Percentiles rank a stretch among this genome's conserved stretches.
phyloP scores from a whole-genome alignment of 805 yeast species.

The Saccharomycopsis javanensis region DNA sequence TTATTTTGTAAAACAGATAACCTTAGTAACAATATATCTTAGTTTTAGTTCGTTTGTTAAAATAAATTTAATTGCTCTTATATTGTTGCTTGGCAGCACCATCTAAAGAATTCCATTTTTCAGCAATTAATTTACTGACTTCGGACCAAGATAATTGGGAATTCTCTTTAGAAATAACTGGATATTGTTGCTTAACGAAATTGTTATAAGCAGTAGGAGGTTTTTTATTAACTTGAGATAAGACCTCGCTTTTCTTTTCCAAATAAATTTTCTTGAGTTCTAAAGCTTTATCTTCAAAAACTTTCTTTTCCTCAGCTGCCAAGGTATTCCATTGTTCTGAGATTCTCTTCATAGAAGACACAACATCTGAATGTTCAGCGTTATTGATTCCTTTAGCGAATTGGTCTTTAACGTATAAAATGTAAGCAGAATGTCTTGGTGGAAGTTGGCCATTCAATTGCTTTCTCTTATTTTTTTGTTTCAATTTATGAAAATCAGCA shows the following conservation, averaged over 20 bases:
- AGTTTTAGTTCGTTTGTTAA: no score
- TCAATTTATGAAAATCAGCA: neutral
- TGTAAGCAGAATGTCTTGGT: constrained; percentile 6
- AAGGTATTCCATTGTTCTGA: constrained; percentile 11
- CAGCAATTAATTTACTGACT: neutral
- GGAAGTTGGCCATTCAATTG: constrained; percentile 9
- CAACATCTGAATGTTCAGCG: neutral
- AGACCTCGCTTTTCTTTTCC: constrained; percentile 10
- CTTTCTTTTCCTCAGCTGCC: constrained; percentile 8
- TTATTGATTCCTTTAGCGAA: neutral
- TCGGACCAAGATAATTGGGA: neutral
- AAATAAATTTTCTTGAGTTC: constrained; percentile 4
- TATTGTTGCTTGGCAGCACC: neutral
- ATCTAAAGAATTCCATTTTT: constrained; percentile 3
- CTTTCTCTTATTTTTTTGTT: constrained; percentile 2
- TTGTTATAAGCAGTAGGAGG: neutral
- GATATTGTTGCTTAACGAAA: constrained; percentile 4
- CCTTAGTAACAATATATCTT: neutral
- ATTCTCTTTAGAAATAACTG: neutral
- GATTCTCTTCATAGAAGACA: neutral
- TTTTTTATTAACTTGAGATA: neutral
- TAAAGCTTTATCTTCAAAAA: constrained; percentile 2
- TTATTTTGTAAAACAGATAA: no score
- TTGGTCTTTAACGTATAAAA: constrained; percentile 10
- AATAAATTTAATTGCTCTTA: neutral